Percentiles rank a stretch among this genome's conserved stretches.
Conservation (phyloP, 1,284 basidiomycete genomes). For the Rhodotorula sp. region DNA sequence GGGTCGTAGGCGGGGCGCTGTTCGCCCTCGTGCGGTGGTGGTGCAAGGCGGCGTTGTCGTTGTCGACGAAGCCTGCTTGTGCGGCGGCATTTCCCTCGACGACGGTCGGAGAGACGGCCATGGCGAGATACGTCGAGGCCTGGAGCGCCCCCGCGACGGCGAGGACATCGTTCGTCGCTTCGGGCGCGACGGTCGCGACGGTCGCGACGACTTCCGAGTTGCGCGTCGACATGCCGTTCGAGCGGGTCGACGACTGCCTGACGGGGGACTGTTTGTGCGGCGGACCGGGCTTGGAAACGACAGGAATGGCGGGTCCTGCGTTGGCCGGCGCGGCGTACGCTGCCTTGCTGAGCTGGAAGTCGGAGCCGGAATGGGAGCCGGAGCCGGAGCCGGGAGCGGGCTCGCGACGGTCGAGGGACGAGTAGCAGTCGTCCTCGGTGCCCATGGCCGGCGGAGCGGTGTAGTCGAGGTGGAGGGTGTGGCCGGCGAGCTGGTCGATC, state of each 20-base stretch:
- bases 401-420: conserved; percentile 19
- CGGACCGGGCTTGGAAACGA: background rate
- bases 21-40: background rate
- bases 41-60: background rate
- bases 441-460: conserved; percentile 27
- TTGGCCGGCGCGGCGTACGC: background rate
- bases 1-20: conserved; percentile 18
- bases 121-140: too few relatives aligned
- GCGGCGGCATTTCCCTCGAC: background rate
- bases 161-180: background rate
- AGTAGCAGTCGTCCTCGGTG: conserved; percentile 29
- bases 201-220: too few relatives aligned
- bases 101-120: background rate
- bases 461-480: conserved; percentile 31
- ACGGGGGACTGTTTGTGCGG: background rate
- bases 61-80: background rate
- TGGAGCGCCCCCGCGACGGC: background rate
- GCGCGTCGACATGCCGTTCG: too few relatives aligned
- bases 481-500: conserved; percentile 35
- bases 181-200: too few relatives aligned
- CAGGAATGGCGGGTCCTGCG: background rate
- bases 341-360: background rate
- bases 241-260: background rate
- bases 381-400: background rate
- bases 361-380: too few relatives aligned